Percentiles rank a stretch among this genome's conserved stretches.
These are phyloP conservation scores for Rhododendron ovatum DNA, from an alignment of 148 eudicot species.

Conservation along the genomic window DNA sequence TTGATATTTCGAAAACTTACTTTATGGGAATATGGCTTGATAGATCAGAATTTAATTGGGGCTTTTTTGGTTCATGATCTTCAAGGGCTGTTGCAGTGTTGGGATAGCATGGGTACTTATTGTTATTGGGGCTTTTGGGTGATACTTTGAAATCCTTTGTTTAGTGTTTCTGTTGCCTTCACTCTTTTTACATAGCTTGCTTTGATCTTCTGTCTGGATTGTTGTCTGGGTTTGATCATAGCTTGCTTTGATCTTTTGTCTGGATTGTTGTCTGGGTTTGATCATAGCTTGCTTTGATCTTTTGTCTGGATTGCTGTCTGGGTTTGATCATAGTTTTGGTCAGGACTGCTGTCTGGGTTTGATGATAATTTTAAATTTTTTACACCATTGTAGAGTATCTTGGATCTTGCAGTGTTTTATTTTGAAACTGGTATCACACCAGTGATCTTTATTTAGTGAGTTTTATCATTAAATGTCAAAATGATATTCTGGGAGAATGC, in stretches of 20 bases:
- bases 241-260: not conserved
- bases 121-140: too few species aligned
- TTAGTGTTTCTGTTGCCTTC: not conserved
- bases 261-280: too few species aligned
- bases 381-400: not conserved
- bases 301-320: not conserved
- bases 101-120: not conserved
- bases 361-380: not conserved
- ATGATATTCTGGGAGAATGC: not conserved
- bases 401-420: not conserved
- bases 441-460: not conserved
- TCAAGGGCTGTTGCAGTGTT: not conserved
- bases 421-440: not conserved
- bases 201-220: not conserved
- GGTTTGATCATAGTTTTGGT: not conserved
- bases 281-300: not conserved
- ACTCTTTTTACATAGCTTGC: not conserved
- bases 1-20: not conserved
- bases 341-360: not conserved
- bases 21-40: not conserved
- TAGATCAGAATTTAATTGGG: not conserved
- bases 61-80: not conserved
- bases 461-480: not conserved
- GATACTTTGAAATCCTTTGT: not conserved
- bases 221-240: too few species aligned